These are phyloP conservation scores for Xerocomellus intermedius DNA, from an alignment of 768 basidiomycete genomes.

Conservation along the genomic window DNA sequence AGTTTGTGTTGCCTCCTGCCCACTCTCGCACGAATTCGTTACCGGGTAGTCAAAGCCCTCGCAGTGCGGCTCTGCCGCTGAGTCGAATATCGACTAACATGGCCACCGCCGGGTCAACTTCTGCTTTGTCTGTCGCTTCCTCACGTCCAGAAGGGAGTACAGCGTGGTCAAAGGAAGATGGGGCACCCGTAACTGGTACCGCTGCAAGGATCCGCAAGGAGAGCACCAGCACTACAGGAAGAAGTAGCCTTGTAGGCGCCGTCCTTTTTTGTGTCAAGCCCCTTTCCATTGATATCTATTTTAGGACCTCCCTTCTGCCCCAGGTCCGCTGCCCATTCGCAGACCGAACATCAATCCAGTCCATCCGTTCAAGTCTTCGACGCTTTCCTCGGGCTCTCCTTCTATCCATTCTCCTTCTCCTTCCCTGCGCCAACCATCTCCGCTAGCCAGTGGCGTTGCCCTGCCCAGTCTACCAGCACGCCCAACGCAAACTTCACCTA, in stretches of 20 bases:
- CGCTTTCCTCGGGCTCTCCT: conserved; percentile 48
- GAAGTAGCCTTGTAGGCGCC: conserved; percentile 27
- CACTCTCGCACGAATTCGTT: conserved; percentile 40
- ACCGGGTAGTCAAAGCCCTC: conserved; percentile 37
- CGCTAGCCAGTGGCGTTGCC: conserved; percentile 34
- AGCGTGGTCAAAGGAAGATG: conserved; percentile 39
- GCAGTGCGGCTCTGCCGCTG: conserved; percentile 35
- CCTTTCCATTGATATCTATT: conserved; percentile 6
- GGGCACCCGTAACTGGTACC: conserved; percentile 31
- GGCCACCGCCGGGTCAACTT: conserved; percentile 33
- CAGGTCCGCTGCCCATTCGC: conserved; percentile 45
- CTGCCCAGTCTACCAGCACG: conserved; percentile 37
- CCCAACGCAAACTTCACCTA: conserved; percentile 38
- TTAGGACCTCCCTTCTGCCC: conserved; percentile 39
- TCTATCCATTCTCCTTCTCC: conserved; percentile 50
- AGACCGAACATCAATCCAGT: conserved; percentile 40
- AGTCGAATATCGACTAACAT: conserved; percentile 35
- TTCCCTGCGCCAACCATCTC: conserved; percentile 47
- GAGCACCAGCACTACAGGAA: conserved; percentile 43
- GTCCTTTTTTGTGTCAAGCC: not conserved
- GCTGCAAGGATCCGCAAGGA: conserved; percentile 50
- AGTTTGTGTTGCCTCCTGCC: conserved; percentile 39
- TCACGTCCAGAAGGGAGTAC: conserved; percentile 40
- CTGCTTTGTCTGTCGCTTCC: conserved; percentile 41
- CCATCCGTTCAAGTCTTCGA: conserved; percentile 50